Evolutionary conservation across 2,329 filamentous ascomycete genomes (phyloP).

Genomic region (Curvularia lunata): DNA sequence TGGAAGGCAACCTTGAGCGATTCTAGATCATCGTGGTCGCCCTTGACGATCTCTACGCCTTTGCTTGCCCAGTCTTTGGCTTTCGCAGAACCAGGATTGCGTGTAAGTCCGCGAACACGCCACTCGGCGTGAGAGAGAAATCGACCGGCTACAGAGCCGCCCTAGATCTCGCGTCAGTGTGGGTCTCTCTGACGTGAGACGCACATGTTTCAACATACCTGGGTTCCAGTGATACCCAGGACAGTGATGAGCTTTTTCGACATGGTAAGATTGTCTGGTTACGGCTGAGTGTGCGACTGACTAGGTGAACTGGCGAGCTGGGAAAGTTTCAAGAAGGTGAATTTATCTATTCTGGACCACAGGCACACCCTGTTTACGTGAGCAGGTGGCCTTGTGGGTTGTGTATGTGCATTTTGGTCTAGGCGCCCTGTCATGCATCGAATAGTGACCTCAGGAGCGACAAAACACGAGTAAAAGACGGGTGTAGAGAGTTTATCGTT

Average conservation of each 20-base stretch:
- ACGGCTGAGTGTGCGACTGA: neutral
- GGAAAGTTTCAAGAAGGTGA: neutral
- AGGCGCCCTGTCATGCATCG: neutral
- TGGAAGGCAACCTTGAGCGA: conserved; percentile 23
- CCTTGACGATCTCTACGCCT: conserved; percentile 28
- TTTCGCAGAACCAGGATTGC: conserved; percentile 50
- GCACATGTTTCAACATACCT: conserved; percentile 13
- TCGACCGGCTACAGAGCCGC: conserved; percentile 28
- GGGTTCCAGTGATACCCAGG: conserved; percentile 26
- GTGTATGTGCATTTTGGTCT: neutral
- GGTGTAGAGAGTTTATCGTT: neutral
- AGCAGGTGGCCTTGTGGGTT: neutral
- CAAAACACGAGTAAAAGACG: neutral
- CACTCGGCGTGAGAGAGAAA: conserved; percentile 32
- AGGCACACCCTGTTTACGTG: neutral
- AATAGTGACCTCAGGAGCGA: neutral
- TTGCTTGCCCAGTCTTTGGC: conserved; percentile 37
- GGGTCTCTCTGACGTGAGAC: neutral
- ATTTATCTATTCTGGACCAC: neutral
- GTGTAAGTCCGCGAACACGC: conserved; percentile 50
- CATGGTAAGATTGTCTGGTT: neutral
- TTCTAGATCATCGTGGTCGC: conserved; percentile 21
- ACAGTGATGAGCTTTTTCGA: conserved; percentile 26
- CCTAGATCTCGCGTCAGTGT: conserved; percentile 17
- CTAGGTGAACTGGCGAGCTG: neutral